phyloP scores from a whole-genome alignment of 306 rosid genomes.

The Benincasa hispida region DNA sequence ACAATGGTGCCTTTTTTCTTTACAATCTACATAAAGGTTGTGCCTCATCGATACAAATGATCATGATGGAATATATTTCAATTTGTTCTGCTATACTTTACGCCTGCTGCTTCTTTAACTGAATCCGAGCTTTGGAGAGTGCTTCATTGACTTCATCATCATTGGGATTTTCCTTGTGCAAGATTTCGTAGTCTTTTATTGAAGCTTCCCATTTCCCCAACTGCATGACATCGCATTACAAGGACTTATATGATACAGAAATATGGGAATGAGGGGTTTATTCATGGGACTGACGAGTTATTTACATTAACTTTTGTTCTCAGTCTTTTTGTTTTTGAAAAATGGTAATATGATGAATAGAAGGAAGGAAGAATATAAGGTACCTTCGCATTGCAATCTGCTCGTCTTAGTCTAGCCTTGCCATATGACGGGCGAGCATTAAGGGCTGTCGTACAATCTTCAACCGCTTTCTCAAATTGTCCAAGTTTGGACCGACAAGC shows the following conservation, averaged over 20 bases:
- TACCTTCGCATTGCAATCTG: constrained; percentile 80
- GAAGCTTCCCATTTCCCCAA: constrained; percentile 72
- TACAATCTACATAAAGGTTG: background rate
- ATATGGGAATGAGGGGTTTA: background rate
- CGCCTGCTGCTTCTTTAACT: constrained; percentile 24
- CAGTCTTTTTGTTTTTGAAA: too few species aligned
- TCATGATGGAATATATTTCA: background rate
- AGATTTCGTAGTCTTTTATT: constrained; percentile 51
- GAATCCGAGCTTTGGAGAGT: constrained; percentile 35
- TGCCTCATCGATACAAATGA: background rate
- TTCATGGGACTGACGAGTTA: background rate
- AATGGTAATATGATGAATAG: background rate
- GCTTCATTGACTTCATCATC: constrained; percentile 38
- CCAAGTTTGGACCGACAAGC: constrained; percentile 65
- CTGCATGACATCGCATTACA: constrained; percentile 21
- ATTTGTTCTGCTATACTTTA: background rate
- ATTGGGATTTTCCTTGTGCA: constrained; percentile 36
- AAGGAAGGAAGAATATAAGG: background rate
- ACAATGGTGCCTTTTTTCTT: background rate
- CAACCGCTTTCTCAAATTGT: constrained; percentile 46
- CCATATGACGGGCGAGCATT: constrained; percentile 51
- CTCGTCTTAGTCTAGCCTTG: constrained; percentile 80
- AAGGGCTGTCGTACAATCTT: constrained; percentile 63
- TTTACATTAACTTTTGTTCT: too few species aligned
- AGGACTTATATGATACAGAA: background rate